Evolutionary conservation across 2,329 filamentous ascomycete genomes (phyloP).

Genomic region (Claviceps spartinae): DNA sequence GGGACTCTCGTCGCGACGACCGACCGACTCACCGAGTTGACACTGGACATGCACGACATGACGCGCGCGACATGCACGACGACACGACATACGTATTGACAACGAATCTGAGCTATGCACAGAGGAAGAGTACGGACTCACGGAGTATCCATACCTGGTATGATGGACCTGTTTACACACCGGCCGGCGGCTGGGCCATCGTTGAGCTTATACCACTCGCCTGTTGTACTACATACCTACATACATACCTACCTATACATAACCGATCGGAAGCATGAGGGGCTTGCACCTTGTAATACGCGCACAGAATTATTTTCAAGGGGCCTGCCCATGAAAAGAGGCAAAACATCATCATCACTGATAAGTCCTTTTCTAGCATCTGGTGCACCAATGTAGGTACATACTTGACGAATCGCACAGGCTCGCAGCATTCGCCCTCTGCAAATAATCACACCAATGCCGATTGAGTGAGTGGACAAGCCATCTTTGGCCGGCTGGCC

Average conservation of each 20-base stretch:
- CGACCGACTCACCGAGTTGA: too few relatives aligned
- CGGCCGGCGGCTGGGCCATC: neutral
- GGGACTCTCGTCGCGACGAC: too few relatives aligned
- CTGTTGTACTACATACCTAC: neutral
- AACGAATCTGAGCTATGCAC: too few relatives aligned
- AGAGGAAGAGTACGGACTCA: too few relatives aligned
- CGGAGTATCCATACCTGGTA: too few relatives aligned
- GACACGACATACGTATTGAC: too few relatives aligned
- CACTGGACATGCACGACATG: too few relatives aligned
- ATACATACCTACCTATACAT: neutral
- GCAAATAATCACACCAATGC: neutral
- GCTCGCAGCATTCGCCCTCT: neutral
- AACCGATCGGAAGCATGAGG: slow-evolving; percentile 3
- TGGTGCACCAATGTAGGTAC: neutral
- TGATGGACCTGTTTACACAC: too few relatives aligned
- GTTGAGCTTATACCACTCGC: neutral
- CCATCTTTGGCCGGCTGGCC: neutral
- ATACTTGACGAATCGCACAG: neutral
- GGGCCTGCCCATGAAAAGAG: neutral
- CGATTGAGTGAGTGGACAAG: neutral
- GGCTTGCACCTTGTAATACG: neutral
- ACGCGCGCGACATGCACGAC: too few relatives aligned
- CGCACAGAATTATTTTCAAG: neutral
- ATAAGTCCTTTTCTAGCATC: neutral
- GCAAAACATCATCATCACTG: slow-evolving; percentile 3